A percentile compares a stretch with the other conserved stretches of the same genome.
Conservation (phyloP, 2,329 filamentous ascomycete genomes). For the Exophiala phaeomuriformis region DNA sequence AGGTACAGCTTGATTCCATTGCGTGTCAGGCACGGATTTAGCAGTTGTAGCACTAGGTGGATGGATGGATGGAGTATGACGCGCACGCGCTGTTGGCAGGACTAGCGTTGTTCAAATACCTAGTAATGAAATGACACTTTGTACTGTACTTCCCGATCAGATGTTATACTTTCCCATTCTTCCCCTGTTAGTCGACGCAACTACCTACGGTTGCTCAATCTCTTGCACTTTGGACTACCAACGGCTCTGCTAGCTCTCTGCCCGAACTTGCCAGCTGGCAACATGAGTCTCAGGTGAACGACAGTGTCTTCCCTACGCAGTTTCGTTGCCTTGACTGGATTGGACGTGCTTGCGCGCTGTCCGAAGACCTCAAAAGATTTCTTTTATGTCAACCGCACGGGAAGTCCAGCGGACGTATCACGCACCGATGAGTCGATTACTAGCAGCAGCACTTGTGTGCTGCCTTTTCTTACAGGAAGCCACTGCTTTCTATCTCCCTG, state of each 20-base stretch:
- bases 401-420: not conserved
- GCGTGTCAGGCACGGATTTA: no score
- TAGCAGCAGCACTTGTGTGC: slow-evolving; percentile 8
- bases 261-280: not conserved
- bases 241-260: not conserved
- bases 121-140: not conserved
- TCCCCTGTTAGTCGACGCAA: not conserved
- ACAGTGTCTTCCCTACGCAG: not conserved
- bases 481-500: slow-evolving; percentile 84
- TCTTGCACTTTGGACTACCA: not conserved
- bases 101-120: not conserved
- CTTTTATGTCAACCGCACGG: not conserved
- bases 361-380: not conserved
- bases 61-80: not conserved
- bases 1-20: no score
- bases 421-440: slow-evolving; percentile 8
- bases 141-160: not conserved
- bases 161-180: not conserved
- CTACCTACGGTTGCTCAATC: not conserved
- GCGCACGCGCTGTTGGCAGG: not conserved
- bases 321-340: not conserved
- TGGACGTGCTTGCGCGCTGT: not conserved
- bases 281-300: not conserved
- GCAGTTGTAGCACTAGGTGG: no score
- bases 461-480: slow-evolving; percentile 6